These are phyloP conservation scores for Candida stauntonica DNA, from an alignment of 805 yeast genomes.

Conservation along the genomic window DNA sequence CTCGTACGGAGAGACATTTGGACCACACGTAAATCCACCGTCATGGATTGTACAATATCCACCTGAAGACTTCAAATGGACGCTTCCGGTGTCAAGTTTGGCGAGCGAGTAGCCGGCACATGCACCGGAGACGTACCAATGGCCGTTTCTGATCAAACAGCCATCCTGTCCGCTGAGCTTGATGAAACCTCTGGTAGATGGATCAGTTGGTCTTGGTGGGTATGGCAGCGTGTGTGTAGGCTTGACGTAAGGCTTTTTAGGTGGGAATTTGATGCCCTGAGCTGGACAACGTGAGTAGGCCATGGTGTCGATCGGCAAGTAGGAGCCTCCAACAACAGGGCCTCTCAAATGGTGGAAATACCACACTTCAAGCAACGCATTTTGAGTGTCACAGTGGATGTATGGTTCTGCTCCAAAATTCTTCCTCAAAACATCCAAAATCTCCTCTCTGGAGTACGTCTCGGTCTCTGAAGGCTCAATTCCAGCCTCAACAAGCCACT, in stretches of 20 bases:
- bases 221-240: constrained; percentile 20
- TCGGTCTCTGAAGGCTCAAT: constrained; percentile 12
- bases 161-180: constrained; percentile 52
- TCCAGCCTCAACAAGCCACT: constrained; percentile 17
- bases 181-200: constrained; percentile 40
- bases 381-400: constrained; percentile 16
- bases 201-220: constrained; percentile 28
- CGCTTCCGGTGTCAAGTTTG: constrained; percentile 37
- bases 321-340: constrained; percentile 60
- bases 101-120: constrained; percentile 70
- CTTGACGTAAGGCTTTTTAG: constrained; percentile 23
- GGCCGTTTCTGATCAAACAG: constrained; percentile 80
- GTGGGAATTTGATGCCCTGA: constrained; percentile 65
- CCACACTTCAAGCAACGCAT: constrained; percentile 18
- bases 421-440: constrained; percentile 6
- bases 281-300: constrained; percentile 61
- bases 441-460: constrained; percentile 11
- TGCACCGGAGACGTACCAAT: constrained; percentile 75
- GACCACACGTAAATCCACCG: constrained; percentile 29
- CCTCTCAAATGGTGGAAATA: constrained; percentile 63
- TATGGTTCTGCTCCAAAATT: constrained; percentile 16
- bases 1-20: constrained; percentile 52
- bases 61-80: constrained; percentile 57
- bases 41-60: constrained; percentile 64
- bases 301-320: constrained; percentile 56